Percentiles rank a stretch among this genome's conserved stretches.
These are phyloP conservation scores for Phytophthora litchii DNA, from an alignment of 352 stramenopile species.

Conservation along the genomic window DNA sequence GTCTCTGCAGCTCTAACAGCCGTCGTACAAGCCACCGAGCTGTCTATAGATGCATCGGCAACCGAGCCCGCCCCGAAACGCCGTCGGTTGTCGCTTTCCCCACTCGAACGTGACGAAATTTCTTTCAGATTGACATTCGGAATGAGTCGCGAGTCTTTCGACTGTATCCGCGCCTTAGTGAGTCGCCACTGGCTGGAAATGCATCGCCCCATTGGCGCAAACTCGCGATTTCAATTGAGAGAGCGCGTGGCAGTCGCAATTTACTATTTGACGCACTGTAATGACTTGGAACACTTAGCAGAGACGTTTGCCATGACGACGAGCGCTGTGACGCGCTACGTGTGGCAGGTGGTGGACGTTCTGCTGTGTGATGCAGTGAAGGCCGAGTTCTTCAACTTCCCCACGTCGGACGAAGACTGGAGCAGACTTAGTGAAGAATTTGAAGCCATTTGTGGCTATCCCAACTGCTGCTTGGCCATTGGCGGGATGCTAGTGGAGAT, in stretches of 20 bases:
- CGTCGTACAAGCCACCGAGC: constrained; percentile 6
- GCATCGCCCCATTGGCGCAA: neutral
- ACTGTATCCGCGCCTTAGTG: constrained; percentile 19
- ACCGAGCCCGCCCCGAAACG: constrained; percentile 2
- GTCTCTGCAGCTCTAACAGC: constrained; percentile 14
- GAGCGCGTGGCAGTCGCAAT: constrained; percentile 17
- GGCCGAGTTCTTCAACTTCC: constrained; percentile 18
- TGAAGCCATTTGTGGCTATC: constrained; percentile 26
- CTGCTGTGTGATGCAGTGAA: constrained; percentile 26
- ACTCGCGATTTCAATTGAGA: constrained; percentile 5
- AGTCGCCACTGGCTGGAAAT: constrained; percentile 5
- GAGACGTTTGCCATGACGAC: constrained; percentile 10
- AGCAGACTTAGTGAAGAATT: constrained; percentile 20
- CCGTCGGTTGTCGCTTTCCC: constrained; percentile 14
- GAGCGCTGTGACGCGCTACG: constrained; percentile 9
- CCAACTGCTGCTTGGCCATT: constrained; percentile 27
- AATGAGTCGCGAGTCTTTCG: constrained; percentile 23
- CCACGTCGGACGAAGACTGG: constrained; percentile 18
- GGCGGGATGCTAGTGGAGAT: constrained; percentile 32
- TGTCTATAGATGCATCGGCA: neutral
- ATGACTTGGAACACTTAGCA: constrained; percentile 2
- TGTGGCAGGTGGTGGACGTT: constrained; percentile 30
- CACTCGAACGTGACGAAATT: constrained; percentile 7
- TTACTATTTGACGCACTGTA: constrained; percentile 24
- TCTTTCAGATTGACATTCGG: constrained; percentile 10